Conservation (phyloP, 495 filamentous ascomycete genomes). For the Cudoniella acicularis region DNA sequence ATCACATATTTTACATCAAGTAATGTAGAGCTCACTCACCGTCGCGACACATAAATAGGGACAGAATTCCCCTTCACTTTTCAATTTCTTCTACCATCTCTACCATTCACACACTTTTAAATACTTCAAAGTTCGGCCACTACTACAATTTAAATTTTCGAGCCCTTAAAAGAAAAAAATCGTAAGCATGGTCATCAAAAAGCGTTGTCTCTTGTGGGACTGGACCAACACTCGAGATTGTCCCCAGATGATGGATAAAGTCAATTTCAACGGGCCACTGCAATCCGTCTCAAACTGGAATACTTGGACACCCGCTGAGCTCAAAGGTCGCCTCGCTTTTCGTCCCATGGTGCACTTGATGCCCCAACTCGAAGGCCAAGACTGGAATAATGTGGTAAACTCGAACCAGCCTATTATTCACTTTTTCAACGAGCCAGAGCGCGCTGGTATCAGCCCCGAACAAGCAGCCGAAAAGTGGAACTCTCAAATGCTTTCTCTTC, state of each 20-base stretch:
- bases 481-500: constrained; percentile 32
- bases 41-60: too few relatives aligned
- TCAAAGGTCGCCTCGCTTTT: constrained; percentile 35
- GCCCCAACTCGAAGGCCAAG: constrained; percentile 30
- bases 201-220: constrained; percentile 42
- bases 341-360: constrained; percentile 37
- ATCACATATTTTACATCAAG: too few relatives aligned
- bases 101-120: too few relatives aligned
- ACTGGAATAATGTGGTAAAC: constrained; percentile 33
- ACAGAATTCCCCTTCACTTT: too few relatives aligned
- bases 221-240: constrained; percentile 31
- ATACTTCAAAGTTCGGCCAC: too few relatives aligned
- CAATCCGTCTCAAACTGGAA: constrained; percentile 40
- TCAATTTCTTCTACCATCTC: too few relatives aligned
- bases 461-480: constrained; percentile 36
- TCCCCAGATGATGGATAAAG: constrained; percentile 10
- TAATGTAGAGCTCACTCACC: too few relatives aligned
- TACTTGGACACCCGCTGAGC: constrained; percentile 40
- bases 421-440: constrained; percentile 43
- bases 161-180: neutral
- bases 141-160: too few relatives aligned
- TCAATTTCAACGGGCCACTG: constrained; percentile 30
- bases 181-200: constrained; percentile 18
- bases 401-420: constrained; percentile 32
- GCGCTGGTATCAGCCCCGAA: constrained; percentile 31